Conservation (phyloP, 768 basidiomycete species). For the Boletus sp. region DNA sequence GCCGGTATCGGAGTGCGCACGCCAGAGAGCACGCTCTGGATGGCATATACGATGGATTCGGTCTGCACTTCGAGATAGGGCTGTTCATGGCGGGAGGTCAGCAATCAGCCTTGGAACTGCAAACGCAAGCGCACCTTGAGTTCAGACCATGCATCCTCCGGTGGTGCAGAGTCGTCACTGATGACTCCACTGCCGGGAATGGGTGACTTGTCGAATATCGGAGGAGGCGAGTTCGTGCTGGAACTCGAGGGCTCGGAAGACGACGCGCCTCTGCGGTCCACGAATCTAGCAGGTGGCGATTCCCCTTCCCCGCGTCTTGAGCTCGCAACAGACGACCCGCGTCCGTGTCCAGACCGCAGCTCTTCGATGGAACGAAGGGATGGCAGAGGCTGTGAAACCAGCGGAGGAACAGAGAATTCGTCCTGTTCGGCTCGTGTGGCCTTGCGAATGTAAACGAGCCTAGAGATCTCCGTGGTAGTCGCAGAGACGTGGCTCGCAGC, state of each 20-base stretch:
- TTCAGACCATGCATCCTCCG: constrained; percentile 81
- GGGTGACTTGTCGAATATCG: constrained; percentile 60
- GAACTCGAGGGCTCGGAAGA: constrained; percentile 71
- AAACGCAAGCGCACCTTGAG: constrained; percentile 53
- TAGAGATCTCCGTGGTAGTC: constrained; percentile 85
- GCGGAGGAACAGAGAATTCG: constrained; percentile 45
- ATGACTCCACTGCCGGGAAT: constrained; percentile 42
- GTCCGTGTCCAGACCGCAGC: constrained; percentile 44
- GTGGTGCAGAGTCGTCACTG: constrained; percentile 64
- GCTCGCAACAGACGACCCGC: constrained; percentile 38
- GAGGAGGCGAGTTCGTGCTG: constrained; percentile 71
- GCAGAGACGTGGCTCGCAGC: constrained; percentile 91
- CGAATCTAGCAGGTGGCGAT: constrained; percentile 11
- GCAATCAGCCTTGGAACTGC: not conserved
- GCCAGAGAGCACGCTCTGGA: constrained; percentile 90
- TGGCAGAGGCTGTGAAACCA: constrained; percentile 31
- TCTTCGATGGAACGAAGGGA: constrained; percentile 57
- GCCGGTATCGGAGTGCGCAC: constrained; percentile 88
- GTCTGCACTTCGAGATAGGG: constrained; percentile 96
- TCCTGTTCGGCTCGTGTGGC: constrained; percentile 72
- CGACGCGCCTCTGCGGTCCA: constrained; percentile 39
- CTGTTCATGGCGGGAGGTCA: constrained; percentile 38
- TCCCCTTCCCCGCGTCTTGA: constrained; percentile 32
- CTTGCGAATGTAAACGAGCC: constrained; percentile 74
- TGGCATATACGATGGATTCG: constrained; percentile 90